Percentiles rank a stretch among this genome's conserved stretches.
phyloP scores from a whole-genome alignment of 305 asterid genomes.

The Lippia alba region DNA sequence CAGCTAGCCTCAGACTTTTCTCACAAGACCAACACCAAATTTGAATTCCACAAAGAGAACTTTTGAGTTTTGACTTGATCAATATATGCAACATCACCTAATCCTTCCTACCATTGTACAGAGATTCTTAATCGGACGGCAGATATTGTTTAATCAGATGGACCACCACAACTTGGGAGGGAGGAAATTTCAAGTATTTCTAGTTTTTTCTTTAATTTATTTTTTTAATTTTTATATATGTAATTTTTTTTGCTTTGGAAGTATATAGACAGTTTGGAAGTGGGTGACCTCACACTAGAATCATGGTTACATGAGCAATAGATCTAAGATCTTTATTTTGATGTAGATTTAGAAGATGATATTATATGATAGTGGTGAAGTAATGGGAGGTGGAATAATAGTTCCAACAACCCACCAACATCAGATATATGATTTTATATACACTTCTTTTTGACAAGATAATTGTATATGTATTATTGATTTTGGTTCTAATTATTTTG shows the following conservation, averaged over 20 bases:
- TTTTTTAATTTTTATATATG: not conserved
- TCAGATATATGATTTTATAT: not conserved
- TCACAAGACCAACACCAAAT: constrained; percentile 73
- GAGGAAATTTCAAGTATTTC: constrained; percentile 19
- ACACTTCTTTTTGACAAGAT: not conserved
- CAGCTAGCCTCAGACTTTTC: constrained; percentile 84
- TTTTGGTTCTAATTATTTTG: not conserved
- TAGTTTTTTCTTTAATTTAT: constrained; percentile 12
- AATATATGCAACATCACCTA: constrained; percentile 19
- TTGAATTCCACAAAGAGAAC: constrained; percentile 87
- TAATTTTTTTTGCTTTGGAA: constrained; percentile 2
- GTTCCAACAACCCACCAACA: constrained; percentile 27
- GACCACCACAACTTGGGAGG: constrained; percentile 21
- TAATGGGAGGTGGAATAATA: constrained; percentile 35
- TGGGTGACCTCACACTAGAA: constrained; percentile 31
- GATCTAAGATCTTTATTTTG: not conserved
- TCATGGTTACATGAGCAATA: constrained; percentile 34
- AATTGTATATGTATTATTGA: not conserved
- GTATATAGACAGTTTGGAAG: constrained; percentile 4
- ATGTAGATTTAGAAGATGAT: not conserved
- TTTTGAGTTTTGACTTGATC: constrained; percentile 37
- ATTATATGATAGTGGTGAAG: constrained; percentile 14
- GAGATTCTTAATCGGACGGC: constrained; percentile 6
- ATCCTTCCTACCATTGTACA: constrained; percentile 17
- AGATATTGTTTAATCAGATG: constrained; percentile 2